Percentiles rank a stretch among this genome's conserved stretches.
Evolutionary conservation across 2,329 filamentous ascomycete genomes (phyloP).

Genomic region (Talaromyces sp.): DNA sequence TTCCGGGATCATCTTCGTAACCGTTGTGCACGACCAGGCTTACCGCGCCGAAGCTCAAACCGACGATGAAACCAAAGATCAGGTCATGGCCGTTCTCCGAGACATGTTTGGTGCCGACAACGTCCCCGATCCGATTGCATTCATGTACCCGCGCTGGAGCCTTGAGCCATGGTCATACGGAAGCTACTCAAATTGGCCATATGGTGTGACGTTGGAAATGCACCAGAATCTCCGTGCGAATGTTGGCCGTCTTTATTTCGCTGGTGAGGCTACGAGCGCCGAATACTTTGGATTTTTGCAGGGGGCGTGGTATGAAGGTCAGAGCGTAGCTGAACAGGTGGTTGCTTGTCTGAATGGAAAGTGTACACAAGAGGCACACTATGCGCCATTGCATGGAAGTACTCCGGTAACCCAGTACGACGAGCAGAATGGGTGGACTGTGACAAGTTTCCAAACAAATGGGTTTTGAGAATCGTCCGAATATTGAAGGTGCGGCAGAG

Average conservation of each 20-base stretch:
- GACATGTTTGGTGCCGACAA: slow-evolving; percentile 60
- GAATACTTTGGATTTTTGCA: slow-evolving; percentile 67
- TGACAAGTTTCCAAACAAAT: slow-evolving; percentile 19
- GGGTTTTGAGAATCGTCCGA: slow-evolving; percentile 4
- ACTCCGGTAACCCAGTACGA: slow-evolving; percentile 11
- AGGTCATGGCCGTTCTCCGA: slow-evolving; percentile 58
- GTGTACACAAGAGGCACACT: slow-evolving; percentile 15
- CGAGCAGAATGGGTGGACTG: slow-evolving; percentile 20
- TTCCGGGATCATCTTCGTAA: slow-evolving; percentile 66
- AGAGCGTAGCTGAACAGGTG: slow-evolving; percentile 42
- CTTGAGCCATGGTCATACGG: slow-evolving; percentile 54
- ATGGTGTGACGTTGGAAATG: slow-evolving; percentile 61
- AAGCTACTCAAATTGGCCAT: slow-evolving; percentile 68
- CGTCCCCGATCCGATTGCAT: slow-evolving; percentile 60
- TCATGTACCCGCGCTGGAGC: slow-evolving; percentile 63
- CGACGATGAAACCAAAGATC: slow-evolving; percentile 56
- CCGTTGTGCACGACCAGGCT: slow-evolving; percentile 57
- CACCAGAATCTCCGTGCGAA: slow-evolving; percentile 70
- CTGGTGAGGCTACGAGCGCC: slow-evolving; percentile 62
- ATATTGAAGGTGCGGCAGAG: neutral
- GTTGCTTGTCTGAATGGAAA: slow-evolving; percentile 15
- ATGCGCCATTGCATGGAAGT: slow-evolving; percentile 15
- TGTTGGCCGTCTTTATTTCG: slow-evolving; percentile 61
- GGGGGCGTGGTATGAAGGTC: slow-evolving; percentile 60
- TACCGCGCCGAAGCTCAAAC: slow-evolving; percentile 60